Percentiles rank a stretch among this genome's conserved stretches.
Conservation (phyloP, 805 yeast genomes). For the Zygosaccharomyces gambellarensis region DNA sequence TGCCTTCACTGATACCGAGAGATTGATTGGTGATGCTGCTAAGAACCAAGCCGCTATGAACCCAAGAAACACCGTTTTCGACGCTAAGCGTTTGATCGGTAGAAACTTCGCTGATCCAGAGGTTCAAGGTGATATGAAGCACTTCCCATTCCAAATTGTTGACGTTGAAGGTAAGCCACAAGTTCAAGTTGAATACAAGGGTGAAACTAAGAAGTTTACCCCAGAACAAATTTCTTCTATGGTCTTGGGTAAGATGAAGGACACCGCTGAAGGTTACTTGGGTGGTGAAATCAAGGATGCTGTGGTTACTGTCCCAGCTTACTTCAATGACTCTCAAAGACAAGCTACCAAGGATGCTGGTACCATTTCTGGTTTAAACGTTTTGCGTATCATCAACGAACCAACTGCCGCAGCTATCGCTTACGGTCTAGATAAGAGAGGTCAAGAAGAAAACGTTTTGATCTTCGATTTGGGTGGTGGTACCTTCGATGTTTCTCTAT, state of each 20-base stretch:
- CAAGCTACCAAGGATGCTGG: conserved; percentile 98
- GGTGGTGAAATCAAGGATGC: conserved; percentile 85
- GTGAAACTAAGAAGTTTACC: conserved; percentile 79
- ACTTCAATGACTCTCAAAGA: conserved; percentile 94
- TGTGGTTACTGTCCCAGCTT: conserved; percentile 93
- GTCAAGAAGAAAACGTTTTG: conserved; percentile 80
- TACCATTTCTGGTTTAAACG: conserved; percentile 90
- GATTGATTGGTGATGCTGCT: conserved; percentile 96
- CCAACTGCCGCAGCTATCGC: conserved; percentile 98
- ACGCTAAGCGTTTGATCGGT: conserved; percentile 90
- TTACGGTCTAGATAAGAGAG: conserved; percentile 74
- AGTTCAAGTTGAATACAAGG: conserved; percentile 82
- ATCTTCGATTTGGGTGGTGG: conserved; percentile 98
- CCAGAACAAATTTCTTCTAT: conserved; percentile 95
- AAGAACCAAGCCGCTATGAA: conserved; percentile 98
- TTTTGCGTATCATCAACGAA: conserved; percentile 89
- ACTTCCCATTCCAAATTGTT: conserved; percentile 80
- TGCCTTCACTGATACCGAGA: conserved; percentile 92
- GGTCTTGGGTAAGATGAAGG: conserved; percentile 89
- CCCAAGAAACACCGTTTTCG: conserved; percentile 89
- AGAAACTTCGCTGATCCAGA: conserved; percentile 57
- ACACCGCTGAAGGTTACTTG: conserved; percentile 85
- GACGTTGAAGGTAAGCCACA: conserved; percentile 82
- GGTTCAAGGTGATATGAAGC: conserved; percentile 57
- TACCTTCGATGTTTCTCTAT: conserved; percentile 94